Conservation (phyloP, 1,284 basidiomycete genomes). For the Puccinia coronata region DNA sequence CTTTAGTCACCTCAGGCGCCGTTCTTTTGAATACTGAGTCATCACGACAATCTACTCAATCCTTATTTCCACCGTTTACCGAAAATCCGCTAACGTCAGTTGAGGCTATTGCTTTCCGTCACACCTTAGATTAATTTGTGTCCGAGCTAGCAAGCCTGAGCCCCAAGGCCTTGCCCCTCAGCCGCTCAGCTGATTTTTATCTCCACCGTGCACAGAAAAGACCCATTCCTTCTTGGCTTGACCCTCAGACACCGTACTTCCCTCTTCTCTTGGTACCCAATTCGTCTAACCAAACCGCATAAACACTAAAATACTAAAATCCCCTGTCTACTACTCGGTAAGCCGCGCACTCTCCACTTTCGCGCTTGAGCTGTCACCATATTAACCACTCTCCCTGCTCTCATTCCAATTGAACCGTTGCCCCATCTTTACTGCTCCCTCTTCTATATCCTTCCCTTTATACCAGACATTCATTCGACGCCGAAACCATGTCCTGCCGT, state of each 20-base stretch:
- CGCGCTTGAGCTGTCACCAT: not conserved
- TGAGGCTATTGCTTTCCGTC: not conserved
- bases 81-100: conserved; percentile 23
- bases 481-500: not conserved
- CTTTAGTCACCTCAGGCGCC: not conserved
- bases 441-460: not conserved
- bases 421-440: not conserved
- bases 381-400: not conserved
- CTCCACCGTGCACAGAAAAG: not conserved
- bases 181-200: conserved; percentile 9
- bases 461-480: not conserved
- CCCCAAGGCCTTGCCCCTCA: not conserved
- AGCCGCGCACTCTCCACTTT: not conserved
- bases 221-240: not conserved
- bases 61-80: not conserved
- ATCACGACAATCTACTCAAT: conserved; percentile 10
- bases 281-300: not conserved
- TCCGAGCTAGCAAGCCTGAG: not conserved
- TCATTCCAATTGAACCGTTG: not conserved
- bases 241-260: not conserved
- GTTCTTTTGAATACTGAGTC: not conserved
- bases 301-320: not conserved
- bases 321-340: not conserved
- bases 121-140: not conserved
- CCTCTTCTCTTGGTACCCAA: not conserved